Base-by-base conservation (phyloP, 2,329 filamentous ascomycete genomes). In the Rutstroemia sp. region DNA sequence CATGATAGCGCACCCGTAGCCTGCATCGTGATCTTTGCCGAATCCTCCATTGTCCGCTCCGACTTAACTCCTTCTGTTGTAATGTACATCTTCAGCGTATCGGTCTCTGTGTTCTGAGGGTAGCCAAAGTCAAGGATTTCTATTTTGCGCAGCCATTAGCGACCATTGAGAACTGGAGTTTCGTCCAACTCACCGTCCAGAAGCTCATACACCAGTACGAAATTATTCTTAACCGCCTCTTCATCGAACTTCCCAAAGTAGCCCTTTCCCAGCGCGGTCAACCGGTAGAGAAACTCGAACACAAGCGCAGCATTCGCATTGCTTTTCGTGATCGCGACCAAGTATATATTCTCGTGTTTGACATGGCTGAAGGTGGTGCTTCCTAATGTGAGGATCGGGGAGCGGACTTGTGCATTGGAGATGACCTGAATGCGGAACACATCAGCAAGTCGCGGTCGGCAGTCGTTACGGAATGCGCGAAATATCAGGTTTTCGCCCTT, bases 401-500 rank as follows among this genome's bases (percentile, higher is more conserved):
- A 97, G 64, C 95, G 90, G 59, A 99, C 94, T 73, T 96, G 91
- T 53, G 94, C 87, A 72, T 99, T 99, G 67, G 91, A 96, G 72
- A 99, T 97, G 76, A 99, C 92, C 72, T 99, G 94, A 73, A 99
- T 99, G 73, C 94, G 92, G 76, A 99, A 99, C 76, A 99, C 92
- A 71, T 99, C 94, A 75, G 94, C 94, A 63, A 99, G 88, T 53
- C 94, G 90, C 55, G 94, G 94, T 57, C 95, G 90, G 76, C 94
- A 97, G 76, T 99, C 95, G 72, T 96, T 96, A 70, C 94, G 91
- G 76, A 99, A 99, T 68, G 94, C 91, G 70, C 94, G 90, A 78
- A 99, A 96, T 74, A 99, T 99, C 70, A 99, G 89, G 75, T 99
- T 96, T 78, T 99, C 94, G 76, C 94, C 94, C 76, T 99, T 99